Evolutionary conservation across 495 filamentous ascomycete genomes (phyloP).

Genomic region (Aspergillus avenaceus): DNA sequence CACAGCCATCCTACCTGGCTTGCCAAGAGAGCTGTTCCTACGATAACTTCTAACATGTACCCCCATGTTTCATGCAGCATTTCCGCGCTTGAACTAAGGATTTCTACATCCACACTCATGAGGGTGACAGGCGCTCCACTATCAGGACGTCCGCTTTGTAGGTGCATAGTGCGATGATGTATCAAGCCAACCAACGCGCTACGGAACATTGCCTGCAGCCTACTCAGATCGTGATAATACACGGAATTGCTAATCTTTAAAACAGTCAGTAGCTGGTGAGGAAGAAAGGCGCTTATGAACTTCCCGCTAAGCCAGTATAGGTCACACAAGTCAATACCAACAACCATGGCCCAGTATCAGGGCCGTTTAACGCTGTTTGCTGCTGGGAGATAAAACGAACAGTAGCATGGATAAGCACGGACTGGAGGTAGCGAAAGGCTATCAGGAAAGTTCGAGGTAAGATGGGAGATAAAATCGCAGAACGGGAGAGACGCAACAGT

Average conservation of each 20-base stretch:
- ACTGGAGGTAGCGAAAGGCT: neutral
- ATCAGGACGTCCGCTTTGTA: slow-evolving; percentile 29
- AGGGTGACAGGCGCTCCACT: slow-evolving; percentile 45
- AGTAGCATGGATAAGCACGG: neutral
- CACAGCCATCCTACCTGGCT: slow-evolving; percentile 41
- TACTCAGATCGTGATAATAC: slow-evolving; percentile 46
- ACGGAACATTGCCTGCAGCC: slow-evolving; percentile 45
- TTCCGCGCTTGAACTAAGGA: slow-evolving; percentile 27
- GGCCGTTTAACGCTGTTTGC: neutral
- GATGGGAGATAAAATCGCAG: neutral
- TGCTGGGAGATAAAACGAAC: neutral
- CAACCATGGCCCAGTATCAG: neutral
- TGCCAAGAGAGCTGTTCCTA: slow-evolving; percentile 50
- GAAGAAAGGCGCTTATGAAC: neutral
- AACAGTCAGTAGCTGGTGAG: neutral
- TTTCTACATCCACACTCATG: slow-evolving; percentile 50
- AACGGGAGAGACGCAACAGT: neutral
- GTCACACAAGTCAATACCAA: slow-evolving; percentile 1
- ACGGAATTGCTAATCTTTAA: slow-evolving; percentile 39
- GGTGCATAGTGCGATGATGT: slow-evolving; percentile 32
- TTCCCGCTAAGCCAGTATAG: slow-evolving; percentile 10
- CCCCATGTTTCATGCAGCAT: slow-evolving; percentile 51
- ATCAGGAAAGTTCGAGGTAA: neutral
- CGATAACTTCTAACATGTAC: slow-evolving; percentile 43
- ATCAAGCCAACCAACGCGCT: slow-evolving; percentile 46